Conservation (phyloP, 108 stramenopile genomes). For the Pelagomonas calceolata region DNA sequence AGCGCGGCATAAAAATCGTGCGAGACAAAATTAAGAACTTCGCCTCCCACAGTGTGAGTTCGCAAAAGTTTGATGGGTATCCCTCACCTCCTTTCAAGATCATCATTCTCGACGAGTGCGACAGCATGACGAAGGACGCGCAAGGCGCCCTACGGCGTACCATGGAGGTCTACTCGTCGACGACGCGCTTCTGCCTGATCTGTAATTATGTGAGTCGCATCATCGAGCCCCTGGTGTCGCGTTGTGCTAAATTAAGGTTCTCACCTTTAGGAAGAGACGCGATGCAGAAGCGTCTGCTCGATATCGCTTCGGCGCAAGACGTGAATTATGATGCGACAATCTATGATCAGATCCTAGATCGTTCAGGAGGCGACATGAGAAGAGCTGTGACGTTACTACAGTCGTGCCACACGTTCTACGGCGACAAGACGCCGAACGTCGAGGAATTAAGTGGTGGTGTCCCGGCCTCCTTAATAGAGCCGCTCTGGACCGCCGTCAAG, state of each 20-base stretch:
- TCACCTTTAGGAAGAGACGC: slow-evolving; percentile 61
- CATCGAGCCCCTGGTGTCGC: slow-evolving; percentile 92
- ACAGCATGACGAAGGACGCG: slow-evolving; percentile 96
- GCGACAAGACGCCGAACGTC: slow-evolving; percentile 26
- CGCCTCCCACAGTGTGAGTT: slow-evolving; percentile 66
- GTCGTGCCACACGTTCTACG: slow-evolving; percentile 65
- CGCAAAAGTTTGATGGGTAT: slow-evolving; percentile 45
- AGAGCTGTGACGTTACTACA: slow-evolving; percentile 91
- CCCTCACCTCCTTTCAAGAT: slow-evolving; percentile 96
- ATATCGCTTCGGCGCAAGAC: slow-evolving; percentile 59
- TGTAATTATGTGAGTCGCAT: slow-evolving; percentile 99
- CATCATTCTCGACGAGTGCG: slow-evolving; percentile 97
- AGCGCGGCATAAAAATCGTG: slow-evolving; percentile 91
- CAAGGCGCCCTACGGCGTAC: slow-evolving; percentile 97
- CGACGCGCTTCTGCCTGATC: slow-evolving; percentile 96
- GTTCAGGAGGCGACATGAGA: slow-evolving; percentile 86
- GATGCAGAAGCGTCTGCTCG: slow-evolving; percentile 66
- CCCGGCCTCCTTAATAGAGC: slow-evolving; percentile 13
- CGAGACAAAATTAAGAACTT: slow-evolving; percentile 94
- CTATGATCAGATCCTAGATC: slow-evolving; percentile 58
- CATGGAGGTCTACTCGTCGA: slow-evolving; percentile 87
- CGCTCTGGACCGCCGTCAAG: slow-evolving; percentile 23
- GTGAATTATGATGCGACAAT: slow-evolving; percentile 43
- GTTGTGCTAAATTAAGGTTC: slow-evolving; percentile 99
- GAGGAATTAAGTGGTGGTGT: slow-evolving; percentile 27